These are phyloP conservation scores for Geotrichum australiense DNA, from an alignment of 1,139 yeast genomes.

Conservation along the genomic window DNA sequence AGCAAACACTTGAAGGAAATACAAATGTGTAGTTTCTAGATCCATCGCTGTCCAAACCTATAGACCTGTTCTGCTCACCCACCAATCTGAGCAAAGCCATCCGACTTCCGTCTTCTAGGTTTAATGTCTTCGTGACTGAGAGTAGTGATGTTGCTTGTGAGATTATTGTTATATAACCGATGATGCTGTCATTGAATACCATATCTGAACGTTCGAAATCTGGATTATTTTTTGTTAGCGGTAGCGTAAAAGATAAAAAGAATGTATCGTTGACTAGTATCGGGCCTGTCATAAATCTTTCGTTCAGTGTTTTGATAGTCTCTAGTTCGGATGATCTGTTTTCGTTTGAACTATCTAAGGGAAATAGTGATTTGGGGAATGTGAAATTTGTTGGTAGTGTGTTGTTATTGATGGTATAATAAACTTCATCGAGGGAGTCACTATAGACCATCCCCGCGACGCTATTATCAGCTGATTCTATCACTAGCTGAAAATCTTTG, in stretches of 20 bases:
- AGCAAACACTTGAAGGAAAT: conserved; percentile 17
- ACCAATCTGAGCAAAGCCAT: conserved; percentile 26
- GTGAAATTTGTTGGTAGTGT: too few species aligned
- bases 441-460: conserved; percentile 26
- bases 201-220: conserved; percentile 9
- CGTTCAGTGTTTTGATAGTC: too few species aligned
- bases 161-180: conserved; percentile 64
- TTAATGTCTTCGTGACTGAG: conserved; percentile 43
- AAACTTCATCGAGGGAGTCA: conserved; percentile 16
- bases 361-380: conserved; percentile 23
- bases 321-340: background rate
- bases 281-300: conserved; percentile 15
- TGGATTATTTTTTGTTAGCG: conserved; percentile 17
- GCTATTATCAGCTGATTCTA: conserved; percentile 27
- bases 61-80: conserved; percentile 9
- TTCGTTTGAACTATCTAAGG: conserved; percentile 15
- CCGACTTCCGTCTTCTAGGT: conserved; percentile 36
- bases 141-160: conserved; percentile 52
- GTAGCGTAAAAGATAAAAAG: conserved; percentile 25
- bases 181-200: conserved; percentile 7
- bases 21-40: conserved; percentile 23
- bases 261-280: conserved; percentile 17
- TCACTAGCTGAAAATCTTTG: conserved; percentile 21
- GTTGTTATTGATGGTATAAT: conserved; percentile 15
- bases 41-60: conserved; percentile 10